Percentiles rank a stretch among this genome's conserved stretches.
Evolutionary conservation across 1,139 yeast species (phyloP).

Genomic region (Pichia sp.): DNA sequence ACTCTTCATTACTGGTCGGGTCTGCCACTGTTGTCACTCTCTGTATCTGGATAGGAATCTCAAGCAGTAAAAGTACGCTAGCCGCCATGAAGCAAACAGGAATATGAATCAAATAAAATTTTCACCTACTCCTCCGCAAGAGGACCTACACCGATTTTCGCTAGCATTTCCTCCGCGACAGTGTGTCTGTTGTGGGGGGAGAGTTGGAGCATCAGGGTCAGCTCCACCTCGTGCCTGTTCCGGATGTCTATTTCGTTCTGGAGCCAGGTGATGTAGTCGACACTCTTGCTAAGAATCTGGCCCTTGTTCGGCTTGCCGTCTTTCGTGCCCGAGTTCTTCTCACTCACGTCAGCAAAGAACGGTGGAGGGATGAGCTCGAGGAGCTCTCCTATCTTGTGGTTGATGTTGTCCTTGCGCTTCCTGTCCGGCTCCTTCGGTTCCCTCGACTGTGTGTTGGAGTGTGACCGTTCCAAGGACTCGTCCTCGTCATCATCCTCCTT

Average conservation of each 20-base stretch:
- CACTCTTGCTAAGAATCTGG: conserved; percentile 77
- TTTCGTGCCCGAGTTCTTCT: conserved; percentile 58
- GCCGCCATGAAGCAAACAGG: no score
- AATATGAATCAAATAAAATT: neutral
- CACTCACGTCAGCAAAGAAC: conserved; percentile 41
- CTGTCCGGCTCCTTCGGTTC: conserved; percentile 39
- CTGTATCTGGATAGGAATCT: neutral
- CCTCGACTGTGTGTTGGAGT: neutral
- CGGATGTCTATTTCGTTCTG: conserved; percentile 74
- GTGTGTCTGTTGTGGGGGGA: conserved; percentile 46
- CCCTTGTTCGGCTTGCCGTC: conserved; percentile 95
- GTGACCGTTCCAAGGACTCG: conserved; percentile 1
- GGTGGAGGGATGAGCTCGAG: conserved; percentile 63
- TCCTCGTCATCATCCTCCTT: conserved; percentile 14
- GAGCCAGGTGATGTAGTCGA: conserved; percentile 71
- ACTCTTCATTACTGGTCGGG: conserved; percentile 11
- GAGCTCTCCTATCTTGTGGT: conserved; percentile 82
- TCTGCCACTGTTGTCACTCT: neutral
- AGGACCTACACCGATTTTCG: conserved; percentile 80
- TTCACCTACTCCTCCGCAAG: conserved; percentile 39
- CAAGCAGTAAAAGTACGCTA: no score
- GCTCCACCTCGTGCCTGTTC: conserved; percentile 74
- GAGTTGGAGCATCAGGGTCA: conserved; percentile 26
- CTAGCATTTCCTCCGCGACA: conserved; percentile 74
- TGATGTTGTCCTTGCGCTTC: conserved; percentile 81